Evolutionary conservation across 345 rosid species (phyloP), one percentile per base, ranked within the genome.

Genomic region (Cardamine occulta): DNA sequence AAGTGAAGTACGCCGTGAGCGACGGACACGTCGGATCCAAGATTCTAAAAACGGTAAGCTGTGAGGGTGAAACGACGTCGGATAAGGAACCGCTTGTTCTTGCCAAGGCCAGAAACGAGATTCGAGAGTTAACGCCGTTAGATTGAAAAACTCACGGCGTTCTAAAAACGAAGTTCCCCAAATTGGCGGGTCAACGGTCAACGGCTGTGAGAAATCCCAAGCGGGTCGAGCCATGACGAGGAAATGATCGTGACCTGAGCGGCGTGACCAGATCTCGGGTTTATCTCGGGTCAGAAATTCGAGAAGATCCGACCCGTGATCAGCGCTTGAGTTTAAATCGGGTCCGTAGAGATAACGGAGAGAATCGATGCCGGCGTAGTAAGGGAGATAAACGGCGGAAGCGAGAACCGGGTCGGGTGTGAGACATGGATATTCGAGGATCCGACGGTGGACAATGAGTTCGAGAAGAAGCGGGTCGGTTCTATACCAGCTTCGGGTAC

Each of bases 91-190:
- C 8, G 93, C 93, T 32, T 88, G 93, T 59, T 95, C 99, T 78
- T 95, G 97, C 99, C 96, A 92, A 7, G 97, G 84, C 97, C 96
- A 92, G 6, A 80, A 31, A 34, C 99, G 84, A 4, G 84, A 73
- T 64, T 95, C 97, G 3, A 85, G 80, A 17, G 89, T 84, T 81
- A 95, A 80, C 56, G 86, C 88, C 13, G 97, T 92, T 3, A 95
- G 74, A 63, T 92, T 95, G 65, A 78, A 89, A 45, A 88, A 90
- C 85, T 95, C 88, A 0, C 86, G 88, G n/a, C 90, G 73, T 67
- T 90, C 95, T 12, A 94, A 82, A 68, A 94, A 90, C 2, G 97
- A 94, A 12, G 97, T 94, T 0, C 99, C 99, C 99, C 99, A 91
- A 3, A 90, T 35, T 0, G 97, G 97, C 9, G 93, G 97, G 72